Evolutionary conservation across 306 rosid genomes (phyloP).

Genomic region (Quercus rubra): DNA sequence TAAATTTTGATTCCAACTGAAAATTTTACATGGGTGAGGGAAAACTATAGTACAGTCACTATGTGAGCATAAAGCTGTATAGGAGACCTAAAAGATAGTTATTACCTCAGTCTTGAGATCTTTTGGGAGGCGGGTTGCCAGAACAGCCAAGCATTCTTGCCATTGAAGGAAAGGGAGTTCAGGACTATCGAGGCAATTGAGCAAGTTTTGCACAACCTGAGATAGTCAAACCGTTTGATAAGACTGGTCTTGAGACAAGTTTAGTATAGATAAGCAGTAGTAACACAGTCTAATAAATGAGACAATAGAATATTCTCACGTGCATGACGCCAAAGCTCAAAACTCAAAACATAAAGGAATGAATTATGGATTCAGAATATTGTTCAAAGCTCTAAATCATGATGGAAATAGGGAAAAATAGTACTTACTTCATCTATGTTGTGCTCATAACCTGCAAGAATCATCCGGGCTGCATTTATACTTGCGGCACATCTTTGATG

Average conservation of each 20-base stretch:
- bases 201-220: slow-evolving; percentile 92
- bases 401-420: slow-evolving; percentile 4
- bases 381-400: slow-evolving; percentile 7
- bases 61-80: slow-evolving; percentile 25
- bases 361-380: background rate
- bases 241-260: slow-evolving; percentile 8
- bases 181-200: slow-evolving; percentile 94
- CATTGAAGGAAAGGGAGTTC: slow-evolving; percentile 97
- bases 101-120: slow-evolving; percentile 77
- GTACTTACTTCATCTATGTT: slow-evolving; percentile 79
- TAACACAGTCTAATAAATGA: slow-evolving; percentile 13
- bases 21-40: slow-evolving; percentile 27
- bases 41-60: slow-evolving; percentile 9
- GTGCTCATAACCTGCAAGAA: slow-evolving; percentile 96
- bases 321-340: background rate
- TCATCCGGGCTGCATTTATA: slow-evolving; percentile 82
- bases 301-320: background rate
- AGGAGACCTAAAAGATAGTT: slow-evolving; percentile 1
- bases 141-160: slow-evolving; percentile 97
- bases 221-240: slow-evolving; percentile 25
- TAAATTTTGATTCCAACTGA: slow-evolving; percentile 89
- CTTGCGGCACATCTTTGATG: slow-evolving; percentile 96
- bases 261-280: background rate
- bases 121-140: slow-evolving; percentile 93
- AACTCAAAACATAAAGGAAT: background rate